Conservation (phyloP, 192 early-diverging fungal species). For the Backusella tuberculispora region DNA sequence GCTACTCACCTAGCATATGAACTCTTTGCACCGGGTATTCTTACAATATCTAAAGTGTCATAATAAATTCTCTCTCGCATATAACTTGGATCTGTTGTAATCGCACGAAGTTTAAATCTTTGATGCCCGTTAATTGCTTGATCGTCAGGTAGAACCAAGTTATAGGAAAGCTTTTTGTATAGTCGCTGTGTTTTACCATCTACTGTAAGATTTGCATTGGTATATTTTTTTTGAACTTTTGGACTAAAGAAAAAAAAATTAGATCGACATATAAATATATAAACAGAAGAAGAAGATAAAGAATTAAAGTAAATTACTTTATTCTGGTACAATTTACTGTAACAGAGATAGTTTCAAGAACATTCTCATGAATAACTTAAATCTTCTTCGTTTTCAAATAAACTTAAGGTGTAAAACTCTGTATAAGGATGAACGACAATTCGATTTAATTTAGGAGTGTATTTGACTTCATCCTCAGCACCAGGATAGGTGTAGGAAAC, state of each 20-base stretch:
- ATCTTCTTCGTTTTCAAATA: background rate
- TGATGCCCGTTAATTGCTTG: constrained; percentile 17
- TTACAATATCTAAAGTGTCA: constrained; percentile 41
- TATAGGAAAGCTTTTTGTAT: constrained; percentile 24
- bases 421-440: background rate
- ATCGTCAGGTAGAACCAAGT: background rate
- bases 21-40: constrained; percentile 38
- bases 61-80: constrained; percentile 47
- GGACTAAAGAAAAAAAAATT: background rate
- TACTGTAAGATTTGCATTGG: constrained; percentile 11
- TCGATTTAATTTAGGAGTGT: background rate
- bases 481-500: background rate
- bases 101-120: constrained; percentile 43
- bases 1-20: constrained; percentile 28
- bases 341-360: background rate
- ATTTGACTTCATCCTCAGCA: background rate
- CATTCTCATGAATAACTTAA: background rate
- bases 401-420: constrained; percentile 1
- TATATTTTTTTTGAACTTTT: background rate
- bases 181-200: constrained; percentile 7
- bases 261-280: background rate
- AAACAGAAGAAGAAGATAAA: background rate
- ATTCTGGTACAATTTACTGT: background rate
- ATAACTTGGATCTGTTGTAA: constrained; percentile 41
- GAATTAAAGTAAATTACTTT: background rate